A percentile compares a stretch with the other conserved stretches of the same genome.
phyloP scores from a whole-genome alignment of 1,284 basidiomycete genomes.

The Ceratobasidium sp. region DNA sequence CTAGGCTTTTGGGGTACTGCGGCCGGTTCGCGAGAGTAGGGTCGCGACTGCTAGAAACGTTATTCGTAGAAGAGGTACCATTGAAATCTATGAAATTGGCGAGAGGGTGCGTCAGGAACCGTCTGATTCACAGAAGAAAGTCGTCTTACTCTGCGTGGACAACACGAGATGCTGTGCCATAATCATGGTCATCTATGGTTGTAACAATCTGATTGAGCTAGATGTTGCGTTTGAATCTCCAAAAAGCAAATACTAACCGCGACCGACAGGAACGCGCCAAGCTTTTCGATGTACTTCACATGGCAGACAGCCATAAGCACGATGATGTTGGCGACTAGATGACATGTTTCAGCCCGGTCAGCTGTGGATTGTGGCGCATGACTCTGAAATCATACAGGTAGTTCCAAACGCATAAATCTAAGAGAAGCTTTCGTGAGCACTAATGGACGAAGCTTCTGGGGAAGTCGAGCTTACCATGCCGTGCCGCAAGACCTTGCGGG shows the following conservation, averaged over 20 bases:
- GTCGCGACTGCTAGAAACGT: slow-evolving; percentile 16
- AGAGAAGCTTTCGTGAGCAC: background rate
- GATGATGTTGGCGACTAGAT: slow-evolving; percentile 23
- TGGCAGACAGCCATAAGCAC: slow-evolving; percentile 32
- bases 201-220: background rate
- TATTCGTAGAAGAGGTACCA: background rate
- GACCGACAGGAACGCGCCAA: slow-evolving; percentile 32
- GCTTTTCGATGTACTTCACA: slow-evolving; percentile 37
- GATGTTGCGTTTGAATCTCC: background rate
- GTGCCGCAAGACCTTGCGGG: slow-evolving; percentile 19
- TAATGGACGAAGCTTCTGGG: background rate
- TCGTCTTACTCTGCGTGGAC: slow-evolving; percentile 23
- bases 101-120: background rate
- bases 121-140: background rate
- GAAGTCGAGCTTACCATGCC: slow-evolving; percentile 12
- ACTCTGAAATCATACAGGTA: slow-evolving; percentile 19
- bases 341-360: background rate
- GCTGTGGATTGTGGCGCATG: too few relatives aligned
- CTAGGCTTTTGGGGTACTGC: background rate
- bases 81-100: slow-evolving; percentile 17
- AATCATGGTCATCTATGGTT: slow-evolving; percentile 35
- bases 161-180: slow-evolving; percentile 34
- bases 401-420: slow-evolving; percentile 35
- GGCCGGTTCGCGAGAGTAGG: background rate
- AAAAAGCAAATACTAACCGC: slow-evolving; percentile 9